Percentiles rank a stretch among this genome's conserved stretches.
Conservation (phyloP, 192 early-diverging fungal genomes). For the Rhizoclosmatium globosum region DNA sequence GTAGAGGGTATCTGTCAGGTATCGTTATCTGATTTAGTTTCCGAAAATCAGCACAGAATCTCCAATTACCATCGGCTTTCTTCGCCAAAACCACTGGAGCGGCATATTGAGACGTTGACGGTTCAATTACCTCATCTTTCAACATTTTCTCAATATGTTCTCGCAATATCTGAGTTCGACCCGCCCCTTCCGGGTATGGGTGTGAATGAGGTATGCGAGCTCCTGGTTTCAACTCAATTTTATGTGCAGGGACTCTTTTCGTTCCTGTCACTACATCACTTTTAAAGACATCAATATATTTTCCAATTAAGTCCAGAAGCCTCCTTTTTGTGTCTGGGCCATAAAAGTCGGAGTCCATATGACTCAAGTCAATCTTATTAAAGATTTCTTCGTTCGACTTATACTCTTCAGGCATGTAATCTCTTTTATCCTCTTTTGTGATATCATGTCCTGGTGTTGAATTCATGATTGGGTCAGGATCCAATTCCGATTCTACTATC, state of each 20-base stretch:
- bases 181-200: constrained; percentile 31
- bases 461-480: not conserved
- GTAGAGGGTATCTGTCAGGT: constrained; percentile 58
- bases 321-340: not conserved
- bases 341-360: not conserved
- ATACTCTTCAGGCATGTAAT: not conserved
- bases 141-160: constrained; percentile 38
- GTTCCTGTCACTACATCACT: not conserved
- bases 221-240: not conserved
- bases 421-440: not conserved
- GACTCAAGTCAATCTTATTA: not conserved
- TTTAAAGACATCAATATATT: not conserved
- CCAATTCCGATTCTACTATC: constrained; percentile 24
- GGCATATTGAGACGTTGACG: constrained; percentile 49
- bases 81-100: constrained; percentile 49
- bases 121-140: constrained; percentile 43
- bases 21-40: constrained; percentile 53
- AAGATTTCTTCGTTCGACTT: not conserved
- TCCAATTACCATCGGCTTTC: constrained; percentile 57
- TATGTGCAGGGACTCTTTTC: not conserved
- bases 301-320: not conserved
- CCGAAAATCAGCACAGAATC: constrained; percentile 58
- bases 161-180: not conserved
- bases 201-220: constrained; percentile 1
- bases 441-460: not conserved